Conservation (phyloP, 352 stramenopile genomes). For the Phytophthora niederhauseri region DNA sequence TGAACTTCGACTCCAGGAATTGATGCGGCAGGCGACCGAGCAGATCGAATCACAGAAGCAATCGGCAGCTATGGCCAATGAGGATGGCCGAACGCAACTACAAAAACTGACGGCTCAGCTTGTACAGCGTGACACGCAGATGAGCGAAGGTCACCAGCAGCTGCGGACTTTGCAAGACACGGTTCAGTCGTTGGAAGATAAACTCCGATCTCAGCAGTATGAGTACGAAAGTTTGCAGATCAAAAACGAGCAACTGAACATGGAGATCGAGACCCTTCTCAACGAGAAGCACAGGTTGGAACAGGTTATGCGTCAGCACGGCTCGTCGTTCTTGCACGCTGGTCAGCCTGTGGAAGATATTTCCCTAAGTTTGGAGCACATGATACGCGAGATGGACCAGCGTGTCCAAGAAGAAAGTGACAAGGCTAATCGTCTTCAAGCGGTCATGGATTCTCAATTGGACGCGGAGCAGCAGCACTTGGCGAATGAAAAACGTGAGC, state of each 20-base stretch:
- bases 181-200: conserved; percentile 38
- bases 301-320: conserved; percentile 25
- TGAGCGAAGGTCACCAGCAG: conserved; percentile 52
- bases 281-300: conserved; percentile 51
- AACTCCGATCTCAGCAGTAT: conserved; percentile 41
- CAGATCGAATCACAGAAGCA: conserved; percentile 58
- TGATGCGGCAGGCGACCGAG: conserved; percentile 55
- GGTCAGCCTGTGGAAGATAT: conserved; percentile 36
- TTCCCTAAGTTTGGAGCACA: conserved; percentile 47
- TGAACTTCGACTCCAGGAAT: conserved; percentile 53
- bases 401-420: conserved; percentile 51
- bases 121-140: conserved; percentile 50
- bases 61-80: conserved; percentile 42
- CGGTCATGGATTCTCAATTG: conserved; percentile 38
- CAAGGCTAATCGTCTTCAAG: conserved; percentile 51
- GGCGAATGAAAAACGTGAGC: conserved; percentile 24
- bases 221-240: conserved; percentile 38
- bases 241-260: conserved; percentile 40
- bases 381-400: conserved; percentile 44
- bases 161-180: conserved; percentile 38
- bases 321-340: conserved; percentile 21
- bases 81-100: conserved; percentile 50
- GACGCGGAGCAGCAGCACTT: conserved; percentile 31
- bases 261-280: conserved; percentile 41
- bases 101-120: conserved; percentile 47